Evolutionary conservation across 441 rosid genomes (phyloP).

Genomic region (Mallotus japonicus): DNA sequence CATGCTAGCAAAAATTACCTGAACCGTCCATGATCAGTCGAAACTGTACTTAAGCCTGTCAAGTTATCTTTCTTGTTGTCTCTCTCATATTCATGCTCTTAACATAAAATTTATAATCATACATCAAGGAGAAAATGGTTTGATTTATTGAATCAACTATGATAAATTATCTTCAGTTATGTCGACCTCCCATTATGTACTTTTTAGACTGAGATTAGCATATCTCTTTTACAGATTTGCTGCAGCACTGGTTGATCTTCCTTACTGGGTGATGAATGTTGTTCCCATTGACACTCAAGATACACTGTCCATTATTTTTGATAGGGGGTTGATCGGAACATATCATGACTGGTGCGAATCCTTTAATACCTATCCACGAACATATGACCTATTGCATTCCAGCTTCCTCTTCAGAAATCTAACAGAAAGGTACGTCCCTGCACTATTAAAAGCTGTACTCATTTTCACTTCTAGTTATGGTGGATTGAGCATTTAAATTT

Average conservation of each 20-base stretch:
- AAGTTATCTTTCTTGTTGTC: too few relatives aligned
- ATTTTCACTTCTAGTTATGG: neutral
- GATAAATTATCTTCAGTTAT: too few relatives aligned
- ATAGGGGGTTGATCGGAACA: constrained; percentile 82
- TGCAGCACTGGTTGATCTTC: constrained; percentile 61
- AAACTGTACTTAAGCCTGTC: too few relatives aligned
- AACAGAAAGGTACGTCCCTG: constrained; percentile 44
- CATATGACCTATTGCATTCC: constrained; percentile 76
- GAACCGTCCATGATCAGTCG: too few relatives aligned
- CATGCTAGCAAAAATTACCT: too few relatives aligned
- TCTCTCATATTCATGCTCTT: too few relatives aligned
- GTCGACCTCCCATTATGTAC: neutral
- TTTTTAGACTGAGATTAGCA: neutral
- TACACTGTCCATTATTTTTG: constrained; percentile 60
- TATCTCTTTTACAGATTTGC: constrained; percentile 54
- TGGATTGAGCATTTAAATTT: neutral
- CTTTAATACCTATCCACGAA: constrained; percentile 73
- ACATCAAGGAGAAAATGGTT: too few relatives aligned
- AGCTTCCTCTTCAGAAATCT: constrained; percentile 56
- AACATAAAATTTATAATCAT: too few relatives aligned
- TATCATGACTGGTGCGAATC: constrained; percentile 96
- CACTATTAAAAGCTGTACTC: neutral
- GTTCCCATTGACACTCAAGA: constrained; percentile 55
- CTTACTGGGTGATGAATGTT: constrained; percentile 88
- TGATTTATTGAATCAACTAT: too few relatives aligned